phyloP scores from a whole-genome alignment of 345 rosid species.

The Pistacia vera region DNA sequence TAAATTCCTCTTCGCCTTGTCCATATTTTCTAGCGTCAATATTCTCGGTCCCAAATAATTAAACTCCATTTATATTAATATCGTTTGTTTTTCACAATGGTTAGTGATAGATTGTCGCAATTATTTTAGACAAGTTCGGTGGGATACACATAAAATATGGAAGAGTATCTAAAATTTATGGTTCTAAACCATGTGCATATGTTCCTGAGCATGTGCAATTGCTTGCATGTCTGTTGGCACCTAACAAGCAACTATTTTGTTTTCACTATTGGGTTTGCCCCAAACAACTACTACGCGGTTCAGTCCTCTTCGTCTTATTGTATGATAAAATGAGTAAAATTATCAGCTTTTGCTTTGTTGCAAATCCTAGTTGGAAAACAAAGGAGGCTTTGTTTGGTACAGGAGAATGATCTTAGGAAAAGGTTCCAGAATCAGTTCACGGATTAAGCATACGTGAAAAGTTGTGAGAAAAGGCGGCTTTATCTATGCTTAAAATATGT shows the following conservation, averaged over 20 bases:
- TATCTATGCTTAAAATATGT: not conserved
- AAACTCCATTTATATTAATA: not conserved
- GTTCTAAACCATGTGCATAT: slow-evolving; percentile 35
- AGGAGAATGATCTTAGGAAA: not conserved
- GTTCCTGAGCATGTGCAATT: slow-evolving; percentile 38
- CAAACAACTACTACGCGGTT: not conserved
- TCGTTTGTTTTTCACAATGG: not conserved
- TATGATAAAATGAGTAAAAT: not conserved
- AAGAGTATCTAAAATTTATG: not conserved
- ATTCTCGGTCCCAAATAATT: not conserved
- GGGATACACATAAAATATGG: not conserved
- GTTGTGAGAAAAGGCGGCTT: not conserved
- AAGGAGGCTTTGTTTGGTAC: not conserved
- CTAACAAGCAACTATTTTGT: slow-evolving; percentile 16
- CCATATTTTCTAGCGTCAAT: not conserved
- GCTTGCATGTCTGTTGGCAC: slow-evolving; percentile 29
- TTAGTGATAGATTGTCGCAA: slow-evolving; percentile 13
- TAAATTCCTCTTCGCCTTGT: not conserved
- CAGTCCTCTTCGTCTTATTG: not conserved
- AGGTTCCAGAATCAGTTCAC: not conserved
- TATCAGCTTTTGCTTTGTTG: not conserved
- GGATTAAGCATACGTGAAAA: slow-evolving; percentile 4
- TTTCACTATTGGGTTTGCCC: slow-evolving; percentile 9
- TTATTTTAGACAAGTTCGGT: slow-evolving; percentile 10
- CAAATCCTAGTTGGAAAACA: slow-evolving; percentile 8